Base-by-base conservation (phyloP, 2,329 filamentous ascomycete genomes). In the Akanthomyces lecanii region DNA sequence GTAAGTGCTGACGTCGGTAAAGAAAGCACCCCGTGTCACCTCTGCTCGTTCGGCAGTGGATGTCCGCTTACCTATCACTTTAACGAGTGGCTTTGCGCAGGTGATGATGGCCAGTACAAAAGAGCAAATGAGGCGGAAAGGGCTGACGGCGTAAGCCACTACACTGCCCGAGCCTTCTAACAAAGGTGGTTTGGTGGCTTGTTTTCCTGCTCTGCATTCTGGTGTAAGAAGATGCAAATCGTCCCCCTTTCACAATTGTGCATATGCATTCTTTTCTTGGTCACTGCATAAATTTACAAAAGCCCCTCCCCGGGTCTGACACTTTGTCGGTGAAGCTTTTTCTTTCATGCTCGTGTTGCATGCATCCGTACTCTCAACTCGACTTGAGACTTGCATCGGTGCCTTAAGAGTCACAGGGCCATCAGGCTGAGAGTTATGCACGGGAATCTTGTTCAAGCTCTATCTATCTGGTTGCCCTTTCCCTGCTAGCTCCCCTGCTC, bases 61-160 rank as follows among this genome's bases (percentile, higher is more conserved):
- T 44, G 47, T 52, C 57, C 48, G 57, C 47, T 52, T 16, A 21
- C 18, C 36, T 30, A 21, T 18, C 23, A 4, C 25, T 51, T 33
- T 18, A 3, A 25, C 16, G 14, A 30, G 14, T 45, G 8, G n/a
- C 23, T 8, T 48, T 23, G 3, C 21, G 18, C 42, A 10, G 33
- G 21, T 11, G 36, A 14, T 1, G 23, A n/a, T 3, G 21, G 21
- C 5, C 5, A 28, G 12, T 10, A 3, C 44, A 50, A 50, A 28
- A 8, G 7, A n/a, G 25, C 25, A 51, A 59, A 44, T 59, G 56
- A 59, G 56, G 56, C 56, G 55, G 56, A 42, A 44, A 23, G 38
- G 18, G 54, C 42, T 48, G 54, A 45, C 28, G 54, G 54, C 42
- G 42, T 28, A 36, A 18, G 42, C 42, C 28, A 48, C 42, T 11